Percentiles rank a stretch among this genome's conserved stretches.
Evolutionary conservation across 306 rosid genomes (phyloP).

Genomic region (Quercus mongolica): DNA sequence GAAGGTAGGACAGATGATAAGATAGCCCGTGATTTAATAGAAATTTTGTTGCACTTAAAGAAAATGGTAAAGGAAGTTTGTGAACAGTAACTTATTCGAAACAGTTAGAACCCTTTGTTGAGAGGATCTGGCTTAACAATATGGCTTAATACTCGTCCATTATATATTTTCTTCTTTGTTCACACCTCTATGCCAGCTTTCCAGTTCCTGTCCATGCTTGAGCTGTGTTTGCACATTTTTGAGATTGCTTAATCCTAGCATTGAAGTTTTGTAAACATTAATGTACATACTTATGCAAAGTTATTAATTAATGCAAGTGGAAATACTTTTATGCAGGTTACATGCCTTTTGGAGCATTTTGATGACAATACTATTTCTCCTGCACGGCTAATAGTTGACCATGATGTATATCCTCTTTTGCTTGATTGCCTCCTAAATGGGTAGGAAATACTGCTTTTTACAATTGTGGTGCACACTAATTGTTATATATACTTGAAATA

Average conservation of each 20-base stretch:
- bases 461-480: neutral
- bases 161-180: neutral
- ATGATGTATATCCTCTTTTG: conserved; percentile 67
- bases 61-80: neutral
- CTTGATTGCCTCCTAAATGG: conserved; percentile 81
- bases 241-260: neutral
- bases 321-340: conserved; percentile 48
- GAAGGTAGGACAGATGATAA: neutral
- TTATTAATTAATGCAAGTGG: neutral
- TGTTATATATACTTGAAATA: neutral
- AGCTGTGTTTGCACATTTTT: neutral
- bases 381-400: conserved; percentile 46
- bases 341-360: conserved; percentile 55
- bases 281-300: neutral
- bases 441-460: conserved; percentile 37
- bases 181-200: neutral
- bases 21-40: neutral
- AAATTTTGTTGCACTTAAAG: neutral
- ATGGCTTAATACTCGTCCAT: neutral
- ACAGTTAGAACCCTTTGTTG: neutral
- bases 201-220: neutral
- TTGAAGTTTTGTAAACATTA: neutral
- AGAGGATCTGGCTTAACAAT: neutral
- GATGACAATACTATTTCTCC: conserved; percentile 35
- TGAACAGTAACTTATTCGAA: neutral